Evolutionary conservation across 2,329 filamentous ascomycete genomes (phyloP).

Genomic region (Gyromitra esculenta): DNA sequence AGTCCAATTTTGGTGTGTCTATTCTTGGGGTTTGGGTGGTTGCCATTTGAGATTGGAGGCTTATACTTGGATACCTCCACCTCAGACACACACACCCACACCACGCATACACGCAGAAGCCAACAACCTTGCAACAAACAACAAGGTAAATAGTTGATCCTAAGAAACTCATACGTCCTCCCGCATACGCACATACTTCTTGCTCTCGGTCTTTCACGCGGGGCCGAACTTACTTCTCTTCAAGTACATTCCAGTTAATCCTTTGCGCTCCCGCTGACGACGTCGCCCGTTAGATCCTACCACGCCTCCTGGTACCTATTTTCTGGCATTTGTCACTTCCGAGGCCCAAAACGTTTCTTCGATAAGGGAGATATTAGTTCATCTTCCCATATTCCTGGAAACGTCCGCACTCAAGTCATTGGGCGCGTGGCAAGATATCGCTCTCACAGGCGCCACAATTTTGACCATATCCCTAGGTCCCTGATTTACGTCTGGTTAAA

Average conservation of each 20-base stretch:
- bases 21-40: slow-evolving; percentile 50
- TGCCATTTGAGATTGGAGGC: slow-evolving; percentile 52
- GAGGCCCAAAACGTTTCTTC: slow-evolving; percentile 42
- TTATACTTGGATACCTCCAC: slow-evolving; percentile 54
- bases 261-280: slow-evolving; percentile 37
- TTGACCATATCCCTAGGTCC: slow-evolving; percentile 32
- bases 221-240: slow-evolving; percentile 32
- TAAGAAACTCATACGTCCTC: slow-evolving; percentile 44
- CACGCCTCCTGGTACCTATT: slow-evolving; percentile 30
- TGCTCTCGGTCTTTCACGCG: slow-evolving; percentile 6
- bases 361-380: slow-evolving; percentile 47
- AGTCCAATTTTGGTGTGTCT: slow-evolving; percentile 53
- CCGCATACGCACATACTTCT: slow-evolving; percentile 45
- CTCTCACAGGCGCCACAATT: slow-evolving; percentile 48
- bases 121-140: slow-evolving; percentile 45
- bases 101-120: slow-evolving; percentile 33
- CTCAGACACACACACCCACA: slow-evolving; percentile 48
- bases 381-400: slow-evolving; percentile 44
- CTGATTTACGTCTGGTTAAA: slow-evolving; percentile 52
- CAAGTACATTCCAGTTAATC: slow-evolving; percentile 34
- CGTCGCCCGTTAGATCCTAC: slow-evolving; percentile 28
- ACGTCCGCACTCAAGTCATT: slow-evolving; percentile 37
- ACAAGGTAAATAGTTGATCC: slow-evolving; percentile 53
- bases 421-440: slow-evolving; percentile 49
- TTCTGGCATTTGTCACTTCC: slow-evolving; percentile 36